Conservation (phyloP, 2,329 filamentous ascomycete species). For the Pseudocercospora vitis region DNA sequence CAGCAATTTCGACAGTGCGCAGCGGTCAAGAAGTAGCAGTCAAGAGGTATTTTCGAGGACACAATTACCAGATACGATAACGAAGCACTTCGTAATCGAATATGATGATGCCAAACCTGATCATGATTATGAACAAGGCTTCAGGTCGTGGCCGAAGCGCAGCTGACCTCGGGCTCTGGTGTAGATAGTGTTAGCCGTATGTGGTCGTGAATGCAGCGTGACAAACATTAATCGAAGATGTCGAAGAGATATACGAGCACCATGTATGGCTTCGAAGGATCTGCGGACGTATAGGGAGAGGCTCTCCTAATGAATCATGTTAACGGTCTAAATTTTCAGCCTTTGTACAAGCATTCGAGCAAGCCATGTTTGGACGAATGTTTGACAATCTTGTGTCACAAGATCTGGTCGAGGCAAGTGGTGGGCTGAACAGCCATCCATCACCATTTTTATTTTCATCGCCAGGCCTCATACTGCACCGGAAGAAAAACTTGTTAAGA, state of each 20-base stretch:
- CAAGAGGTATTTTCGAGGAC: conserved; percentile 21
- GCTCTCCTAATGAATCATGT: background rate
- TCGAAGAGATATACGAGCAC: background rate
- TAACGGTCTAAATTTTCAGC: background rate
- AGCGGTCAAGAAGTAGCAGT: conserved; percentile 22
- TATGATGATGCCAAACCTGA: conserved; percentile 26
- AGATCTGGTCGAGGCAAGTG: background rate
- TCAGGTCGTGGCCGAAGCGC: conserved; percentile 14
- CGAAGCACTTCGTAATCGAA: conserved; percentile 23
- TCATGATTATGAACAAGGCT: conserved; percentile 15
- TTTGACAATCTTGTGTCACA: background rate
- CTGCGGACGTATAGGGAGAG: background rate
- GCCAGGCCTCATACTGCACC: background rate
- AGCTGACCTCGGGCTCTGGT: conserved; percentile 1
- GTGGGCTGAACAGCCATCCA: background rate
- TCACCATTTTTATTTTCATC: background rate
- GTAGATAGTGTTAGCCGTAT: no score
- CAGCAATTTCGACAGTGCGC: conserved; percentile 20
- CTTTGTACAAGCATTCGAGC: background rate
- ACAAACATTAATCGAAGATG: background rate
- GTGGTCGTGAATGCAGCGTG: conserved; percentile 1
- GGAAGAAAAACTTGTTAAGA: background rate
- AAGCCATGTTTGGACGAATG: background rate
- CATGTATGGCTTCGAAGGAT: background rate
- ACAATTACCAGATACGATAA: conserved; percentile 16